Evolutionary conservation across 441 rosid species (phyloP).

Genomic region (Erodium texanum): DNA sequence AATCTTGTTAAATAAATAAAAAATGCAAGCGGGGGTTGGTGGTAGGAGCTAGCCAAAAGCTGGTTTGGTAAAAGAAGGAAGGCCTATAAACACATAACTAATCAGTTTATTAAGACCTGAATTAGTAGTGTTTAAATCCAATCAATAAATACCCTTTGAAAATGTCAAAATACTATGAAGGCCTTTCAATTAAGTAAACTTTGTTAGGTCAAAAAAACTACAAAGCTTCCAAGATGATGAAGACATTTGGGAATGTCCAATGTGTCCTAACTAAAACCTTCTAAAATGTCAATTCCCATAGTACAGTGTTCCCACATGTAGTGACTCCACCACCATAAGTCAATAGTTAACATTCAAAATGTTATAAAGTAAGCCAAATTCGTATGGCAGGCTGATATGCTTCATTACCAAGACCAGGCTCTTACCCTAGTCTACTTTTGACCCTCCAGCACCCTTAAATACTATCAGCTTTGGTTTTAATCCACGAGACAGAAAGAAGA

Average conservation of each 20-base stretch:
- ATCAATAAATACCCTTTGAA: no score
- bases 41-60: background rate
- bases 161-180: background rate
- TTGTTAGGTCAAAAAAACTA: background rate
- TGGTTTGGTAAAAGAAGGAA: background rate
- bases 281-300: background rate
- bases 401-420: slow-evolving; percentile 2
- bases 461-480: background rate
- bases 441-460: background rate
- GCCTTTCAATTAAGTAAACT: background rate
- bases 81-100: background rate
- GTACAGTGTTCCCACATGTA: background rate
- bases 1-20: background rate
- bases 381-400: background rate
- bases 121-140: no score
- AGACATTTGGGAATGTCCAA: no score
- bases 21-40: background rate
- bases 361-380: background rate
- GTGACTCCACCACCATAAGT: background rate
- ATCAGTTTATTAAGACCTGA: background rate
- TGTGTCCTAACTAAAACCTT: no score
- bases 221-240: background rate
- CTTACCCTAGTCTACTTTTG: background rate
- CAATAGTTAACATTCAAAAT: background rate
- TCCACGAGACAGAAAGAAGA: background rate